Percentiles rank a stretch among this genome's conserved stretches.
These are phyloP conservation scores for Rhizopus arrhizus DNA, from an alignment of 371 early-diverging fungal genomes.

Conservation along the genomic window DNA sequence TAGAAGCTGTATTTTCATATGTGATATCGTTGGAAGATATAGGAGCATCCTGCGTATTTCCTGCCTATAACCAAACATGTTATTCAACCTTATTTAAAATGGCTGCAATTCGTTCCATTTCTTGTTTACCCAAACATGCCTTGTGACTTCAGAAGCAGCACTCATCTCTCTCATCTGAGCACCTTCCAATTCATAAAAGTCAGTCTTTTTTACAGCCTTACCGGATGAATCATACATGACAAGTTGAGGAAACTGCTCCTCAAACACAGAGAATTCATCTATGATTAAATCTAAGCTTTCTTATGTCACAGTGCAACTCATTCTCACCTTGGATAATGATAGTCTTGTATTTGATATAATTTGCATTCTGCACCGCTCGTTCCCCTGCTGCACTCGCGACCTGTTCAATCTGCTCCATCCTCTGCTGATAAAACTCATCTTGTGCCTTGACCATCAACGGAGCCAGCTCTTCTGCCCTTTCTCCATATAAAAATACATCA, in stretches of 20 bases:
- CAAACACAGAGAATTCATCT: conserved; percentile 50
- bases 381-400: conserved; percentile 23
- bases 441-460: conserved; percentile 49
- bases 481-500: conserved; percentile 47
- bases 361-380: conserved; percentile 31
- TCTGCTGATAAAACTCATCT: conserved; percentile 25
- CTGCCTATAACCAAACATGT: conserved; percentile 42
- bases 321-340: conserved; percentile 18
- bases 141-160: conserved; percentile 55
- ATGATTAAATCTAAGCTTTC: neutral
- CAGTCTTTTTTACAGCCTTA: conserved; percentile 35
- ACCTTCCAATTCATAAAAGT: conserved; percentile 58
- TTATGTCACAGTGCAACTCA: neutral
- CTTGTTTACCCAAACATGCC: conserved; percentile 57
- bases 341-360: conserved; percentile 37
- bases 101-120: neutral
- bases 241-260: conserved; percentile 50
- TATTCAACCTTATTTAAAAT: too few relatives aligned
- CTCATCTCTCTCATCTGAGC: conserved; percentile 62
- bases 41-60: conserved; percentile 65
- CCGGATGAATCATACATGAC: conserved; percentile 51
- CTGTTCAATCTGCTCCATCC: conserved; percentile 14
- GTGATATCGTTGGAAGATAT: conserved; percentile 18
- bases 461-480: conserved; percentile 43
- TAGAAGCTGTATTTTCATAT: neutral